phyloP scores from a whole-genome alignment of 2,329 filamentous ascomycete genomes.

The Fusarium floridanum region DNA sequence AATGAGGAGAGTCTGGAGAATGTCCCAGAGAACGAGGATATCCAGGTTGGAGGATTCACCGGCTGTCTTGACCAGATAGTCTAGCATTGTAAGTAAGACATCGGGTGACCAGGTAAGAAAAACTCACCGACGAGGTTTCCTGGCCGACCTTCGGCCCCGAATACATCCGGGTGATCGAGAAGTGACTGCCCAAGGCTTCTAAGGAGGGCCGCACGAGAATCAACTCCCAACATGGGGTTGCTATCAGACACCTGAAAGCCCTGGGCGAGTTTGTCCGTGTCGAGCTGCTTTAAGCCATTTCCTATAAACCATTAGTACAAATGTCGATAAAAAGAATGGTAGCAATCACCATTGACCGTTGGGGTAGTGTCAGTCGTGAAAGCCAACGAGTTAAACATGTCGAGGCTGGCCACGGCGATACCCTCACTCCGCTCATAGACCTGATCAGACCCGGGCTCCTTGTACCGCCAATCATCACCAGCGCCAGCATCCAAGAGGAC shows the following conservation, averaged over 20 bases:
- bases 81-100: conserved; percentile 43
- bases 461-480: conserved; percentile 62
- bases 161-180: conserved; percentile 52
- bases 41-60: conserved; percentile 50
- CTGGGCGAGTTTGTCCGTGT: conserved; percentile 49
- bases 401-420: conserved; percentile 62
- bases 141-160: conserved; percentile 58
- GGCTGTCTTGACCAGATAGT: conserved; percentile 53
- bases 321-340: rapidly evolving
- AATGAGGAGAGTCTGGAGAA: conserved; percentile 59
- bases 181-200: conserved; percentile 59
- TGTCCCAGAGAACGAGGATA: conserved; percentile 56
- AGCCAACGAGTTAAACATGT: conserved; percentile 61
- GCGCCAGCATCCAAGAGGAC: conserved; percentile 69
- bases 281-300: conserved; percentile 52
- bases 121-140: conserved; percentile 62
- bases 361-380: conserved; percentile 49
- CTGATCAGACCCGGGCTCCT: conserved; percentile 53
- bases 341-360: conserved; percentile 53
- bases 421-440: conserved; percentile 61
- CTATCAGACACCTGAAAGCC: conserved; percentile 59
- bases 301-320: conserved; percentile 36
- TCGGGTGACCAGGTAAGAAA: background rate
- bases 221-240: conserved; percentile 62
- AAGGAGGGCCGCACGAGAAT: conserved; percentile 57